A percentile compares a stretch with the other conserved stretches of the same genome.
Evolutionary conservation across 2,329 filamentous ascomycete species (phyloP).

Genomic region (Dothideomycetes sp.): DNA sequence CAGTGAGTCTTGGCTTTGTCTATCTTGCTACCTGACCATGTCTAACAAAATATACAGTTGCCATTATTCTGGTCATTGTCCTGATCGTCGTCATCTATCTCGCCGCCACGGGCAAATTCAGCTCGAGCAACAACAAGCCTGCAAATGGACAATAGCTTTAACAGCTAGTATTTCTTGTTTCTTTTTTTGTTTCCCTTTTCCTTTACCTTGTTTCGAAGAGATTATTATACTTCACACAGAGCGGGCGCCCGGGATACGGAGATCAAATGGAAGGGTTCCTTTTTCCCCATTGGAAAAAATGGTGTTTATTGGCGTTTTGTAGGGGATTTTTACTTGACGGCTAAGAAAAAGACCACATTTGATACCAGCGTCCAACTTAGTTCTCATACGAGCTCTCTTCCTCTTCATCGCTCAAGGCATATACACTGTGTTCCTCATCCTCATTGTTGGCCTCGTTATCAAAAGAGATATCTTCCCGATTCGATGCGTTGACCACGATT

Average conservation of each 20-base stretch:
- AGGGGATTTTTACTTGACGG: too few species aligned
- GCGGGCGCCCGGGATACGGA: not conserved
- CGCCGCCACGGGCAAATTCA: slow-evolving; percentile 17
- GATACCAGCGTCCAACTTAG: too few species aligned
- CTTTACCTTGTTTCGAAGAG: not conserved
- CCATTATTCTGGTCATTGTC: slow-evolving; percentile 28
- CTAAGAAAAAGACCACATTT: too few species aligned
- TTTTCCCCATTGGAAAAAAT: too few species aligned
- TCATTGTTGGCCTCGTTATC: too few species aligned
- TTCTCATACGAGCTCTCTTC: too few species aligned
- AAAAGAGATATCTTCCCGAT: too few species aligned
- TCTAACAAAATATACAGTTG: slow-evolving; percentile 16
- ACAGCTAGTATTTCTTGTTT: not conserved
- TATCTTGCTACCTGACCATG: slow-evolving; percentile 1
- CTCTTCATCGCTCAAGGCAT: too few species aligned
- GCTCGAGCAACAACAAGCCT: slow-evolving; percentile 5
- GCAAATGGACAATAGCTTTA: not conserved
- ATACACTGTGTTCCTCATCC: too few species aligned
- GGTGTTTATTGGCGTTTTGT: too few species aligned
- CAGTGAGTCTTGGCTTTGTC: slow-evolving; percentile 35
- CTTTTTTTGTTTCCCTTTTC: not conserved
- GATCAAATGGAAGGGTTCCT: too few species aligned
- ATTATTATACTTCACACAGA: not conserved
- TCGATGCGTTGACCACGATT: too few species aligned
- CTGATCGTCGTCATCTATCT: slow-evolving; percentile 30